Evolutionary conservation across 108 stramenopile species (phyloP).

Genomic region (Phaeodactylum tricornutum): DNA sequence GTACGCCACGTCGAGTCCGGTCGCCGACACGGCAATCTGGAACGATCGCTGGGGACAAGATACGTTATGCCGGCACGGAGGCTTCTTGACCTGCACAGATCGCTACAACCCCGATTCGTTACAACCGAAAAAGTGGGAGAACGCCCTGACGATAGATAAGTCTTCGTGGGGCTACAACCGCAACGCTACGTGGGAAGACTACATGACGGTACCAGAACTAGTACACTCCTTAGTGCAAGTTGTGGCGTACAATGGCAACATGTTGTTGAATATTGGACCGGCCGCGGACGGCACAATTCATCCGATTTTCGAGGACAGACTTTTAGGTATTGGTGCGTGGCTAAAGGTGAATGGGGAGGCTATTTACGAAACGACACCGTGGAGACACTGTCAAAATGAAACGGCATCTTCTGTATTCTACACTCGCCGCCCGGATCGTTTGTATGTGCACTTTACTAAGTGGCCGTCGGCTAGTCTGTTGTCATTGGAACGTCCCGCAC

Average conservation of each 20-base stretch:
- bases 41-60: conserved; percentile 40
- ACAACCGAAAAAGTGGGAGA: conserved; percentile 24
- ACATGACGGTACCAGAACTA: conserved; percentile 20
- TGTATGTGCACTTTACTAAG: conserved; percentile 21
- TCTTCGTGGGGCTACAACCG: conserved; percentile 22
- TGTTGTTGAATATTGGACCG: conserved; percentile 37
- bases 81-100: conserved; percentile 23
- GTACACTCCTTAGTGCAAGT: conserved; percentile 19
- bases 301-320: conserved; percentile 29
- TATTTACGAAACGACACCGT: conserved; percentile 28
- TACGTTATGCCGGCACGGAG: conserved; percentile 23
- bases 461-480: conserved; percentile 20
- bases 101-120: conserved; percentile 1
- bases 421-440: conserved; percentile 6
- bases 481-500: conserved; percentile 12
- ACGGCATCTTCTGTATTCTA: conserved; percentile 9
- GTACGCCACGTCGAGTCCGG: conserved; percentile 22
- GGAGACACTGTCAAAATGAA: conserved; percentile 20
- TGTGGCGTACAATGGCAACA: conserved; percentile 28
- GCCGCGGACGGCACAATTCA: conserved; percentile 32
- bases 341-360: conserved; percentile 32
- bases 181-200: conserved; percentile 11
- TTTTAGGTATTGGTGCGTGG: conserved; percentile 36
- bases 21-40: conserved; percentile 28
- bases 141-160: conserved; percentile 7